Evolutionary conservation across 2,329 filamentous ascomycete species (phyloP).

Genomic region (Aspergillus bombycis): DNA sequence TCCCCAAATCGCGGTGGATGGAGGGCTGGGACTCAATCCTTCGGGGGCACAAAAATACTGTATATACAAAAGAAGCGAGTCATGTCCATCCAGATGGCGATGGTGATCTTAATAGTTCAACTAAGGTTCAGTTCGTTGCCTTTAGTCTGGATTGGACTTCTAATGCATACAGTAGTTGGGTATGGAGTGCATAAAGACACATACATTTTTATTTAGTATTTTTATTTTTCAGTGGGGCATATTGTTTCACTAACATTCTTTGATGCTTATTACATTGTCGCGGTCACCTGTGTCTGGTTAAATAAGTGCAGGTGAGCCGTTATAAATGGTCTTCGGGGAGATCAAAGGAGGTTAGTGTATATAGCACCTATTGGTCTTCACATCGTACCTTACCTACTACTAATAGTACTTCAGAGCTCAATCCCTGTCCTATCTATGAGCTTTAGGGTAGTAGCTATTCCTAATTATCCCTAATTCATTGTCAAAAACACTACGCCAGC

Average conservation of each 20-base stretch:
- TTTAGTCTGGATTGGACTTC: not conserved
- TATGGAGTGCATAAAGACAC: not conserved
- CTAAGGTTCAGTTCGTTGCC: not conserved
- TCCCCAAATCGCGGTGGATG: not conserved
- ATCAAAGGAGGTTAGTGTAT: not conserved
- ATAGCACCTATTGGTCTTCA: not conserved
- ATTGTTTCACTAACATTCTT: not conserved
- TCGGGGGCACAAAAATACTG: too few relatives aligned
- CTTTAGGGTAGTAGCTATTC: not conserved
- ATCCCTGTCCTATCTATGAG: not conserved
- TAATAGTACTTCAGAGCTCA: not conserved
- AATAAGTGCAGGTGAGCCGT: not conserved
- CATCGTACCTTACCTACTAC: not conserved
- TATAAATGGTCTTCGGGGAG: not conserved
- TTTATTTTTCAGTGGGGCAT: not conserved
- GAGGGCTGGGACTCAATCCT: not conserved
- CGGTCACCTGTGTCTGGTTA: not conserved
- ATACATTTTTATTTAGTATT: not conserved
- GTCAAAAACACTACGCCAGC: not conserved
- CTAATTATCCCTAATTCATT: not conserved
- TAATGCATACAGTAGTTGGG: not conserved
- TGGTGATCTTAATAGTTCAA: not conserved
- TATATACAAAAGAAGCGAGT: not conserved
- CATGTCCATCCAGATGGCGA: not conserved
- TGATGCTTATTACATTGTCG: conserved; percentile 4